Conservation (phyloP, 805 yeast species). For the Teunomyces barrocoloradensis region DNA sequence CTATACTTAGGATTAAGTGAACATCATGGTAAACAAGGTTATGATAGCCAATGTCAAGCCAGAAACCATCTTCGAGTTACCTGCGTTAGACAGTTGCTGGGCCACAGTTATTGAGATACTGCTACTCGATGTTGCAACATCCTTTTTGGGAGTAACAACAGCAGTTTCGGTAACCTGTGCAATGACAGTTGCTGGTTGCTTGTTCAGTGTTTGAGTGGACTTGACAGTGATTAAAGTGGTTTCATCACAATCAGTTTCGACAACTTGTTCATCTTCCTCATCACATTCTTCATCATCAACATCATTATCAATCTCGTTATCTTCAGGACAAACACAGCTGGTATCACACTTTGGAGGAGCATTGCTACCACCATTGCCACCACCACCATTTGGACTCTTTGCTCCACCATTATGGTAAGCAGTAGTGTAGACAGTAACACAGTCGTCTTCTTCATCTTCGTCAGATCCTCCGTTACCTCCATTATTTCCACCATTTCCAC, state of each 20-base stretch:
- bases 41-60: conserved; percentile 9
- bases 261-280: conserved; percentile 9
- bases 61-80: conserved; percentile 4
- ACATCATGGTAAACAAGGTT: conserved; percentile 11
- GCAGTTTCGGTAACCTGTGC: conserved; percentile 4
- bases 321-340: conserved; percentile 11
- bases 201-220: not conserved
- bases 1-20: conserved; percentile 13
- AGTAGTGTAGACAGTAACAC: conserved; percentile 11
- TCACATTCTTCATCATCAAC: conserved; percentile 15
- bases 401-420: conserved; percentile 5
- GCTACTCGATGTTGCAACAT: conserved; percentile 5
- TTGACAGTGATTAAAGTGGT: not conserved
- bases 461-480: conserved; percentile 4
- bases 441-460: conserved; percentile 8
- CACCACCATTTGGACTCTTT: conserved; percentile 4
- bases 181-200: conserved; percentile 1
- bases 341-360: conserved; percentile 12
- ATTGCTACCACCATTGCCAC: conserved; percentile 4
- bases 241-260: conserved; percentile 10
- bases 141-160: conserved; percentile 2
- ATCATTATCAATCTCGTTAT: conserved; percentile 12
- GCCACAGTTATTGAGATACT: not conserved
- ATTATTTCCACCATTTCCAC: conserved; percentile 3
- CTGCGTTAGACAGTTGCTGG: conserved; percentile 10